Conservation (phyloP, 441 rosid species). For the Rhodomyrtus psidioides region DNA sequence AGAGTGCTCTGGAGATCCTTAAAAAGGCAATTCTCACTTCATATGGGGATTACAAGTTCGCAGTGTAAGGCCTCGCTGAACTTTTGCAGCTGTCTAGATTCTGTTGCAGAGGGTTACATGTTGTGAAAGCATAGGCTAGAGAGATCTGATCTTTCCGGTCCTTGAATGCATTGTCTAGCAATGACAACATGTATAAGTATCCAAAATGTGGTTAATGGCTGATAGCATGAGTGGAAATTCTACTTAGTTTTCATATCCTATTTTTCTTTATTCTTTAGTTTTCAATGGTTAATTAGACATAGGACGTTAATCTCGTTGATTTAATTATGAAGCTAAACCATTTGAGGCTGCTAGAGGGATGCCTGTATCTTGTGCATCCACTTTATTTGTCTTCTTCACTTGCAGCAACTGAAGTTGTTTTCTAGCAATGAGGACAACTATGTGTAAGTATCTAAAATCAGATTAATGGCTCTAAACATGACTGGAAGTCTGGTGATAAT, state of each 20-base stretch:
- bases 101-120: background rate
- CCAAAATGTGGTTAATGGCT: background rate
- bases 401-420: too few relatives aligned
- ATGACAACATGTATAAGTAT: background rate
- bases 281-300: background rate
- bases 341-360: background rate
- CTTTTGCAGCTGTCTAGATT: background rate
- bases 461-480: background rate
- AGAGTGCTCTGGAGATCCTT: conserved; percentile 37
- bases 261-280: background rate
- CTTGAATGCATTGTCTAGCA: background rate
- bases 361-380: background rate
- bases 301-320: background rate
- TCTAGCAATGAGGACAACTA: background rate
- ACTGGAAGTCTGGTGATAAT: background rate
- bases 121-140: background rate
- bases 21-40: conserved; percentile 51
- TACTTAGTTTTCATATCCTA: background rate
- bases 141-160: background rate
- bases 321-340: background rate
- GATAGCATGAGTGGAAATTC: background rate
- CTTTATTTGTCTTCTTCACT: background rate
- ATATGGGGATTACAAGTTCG: conserved; percentile 44
- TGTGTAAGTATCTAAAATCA: background rate
- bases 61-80: conserved; percentile 33